A percentile compares a stretch with the other conserved stretches of the same genome.
These are phyloP conservation scores for Eremochloa ophiuroides DNA, from an alignment of 176 grass and related monocot genomes.

Conservation along the genomic window DNA sequence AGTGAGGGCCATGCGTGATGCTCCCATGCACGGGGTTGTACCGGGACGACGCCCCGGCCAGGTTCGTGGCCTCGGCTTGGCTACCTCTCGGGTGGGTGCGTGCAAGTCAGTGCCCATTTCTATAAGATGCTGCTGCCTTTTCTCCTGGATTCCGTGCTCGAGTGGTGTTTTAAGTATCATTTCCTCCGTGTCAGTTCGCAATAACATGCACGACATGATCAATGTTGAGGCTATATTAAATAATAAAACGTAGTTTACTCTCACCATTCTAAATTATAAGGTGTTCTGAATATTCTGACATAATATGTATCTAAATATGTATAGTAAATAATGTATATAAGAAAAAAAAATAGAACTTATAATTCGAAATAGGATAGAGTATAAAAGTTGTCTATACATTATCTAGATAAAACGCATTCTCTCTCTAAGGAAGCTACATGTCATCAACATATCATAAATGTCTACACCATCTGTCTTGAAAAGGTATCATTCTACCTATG, in stretches of 20 bases:
- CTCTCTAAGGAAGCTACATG: no score
- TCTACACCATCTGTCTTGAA: not conserved
- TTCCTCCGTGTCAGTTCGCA: not conserved
- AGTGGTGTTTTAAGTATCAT: not conserved
- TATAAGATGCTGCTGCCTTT: not conserved
- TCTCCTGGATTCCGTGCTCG: not conserved
- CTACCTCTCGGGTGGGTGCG: constrained; percentile 5
- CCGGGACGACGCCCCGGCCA: not conserved
- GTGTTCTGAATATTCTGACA: no score
- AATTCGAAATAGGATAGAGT: no score
- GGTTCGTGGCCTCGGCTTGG: constrained; percentile 11
- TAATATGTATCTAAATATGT: no score
- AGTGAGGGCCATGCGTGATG: not conserved
- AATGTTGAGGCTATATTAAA: not conserved
- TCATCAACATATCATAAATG: not conserved
- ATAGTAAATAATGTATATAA: no score
- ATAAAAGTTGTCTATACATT: not conserved
- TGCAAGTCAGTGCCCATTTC: not conserved
- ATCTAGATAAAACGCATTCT: no score
- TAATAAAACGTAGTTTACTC: not conserved
- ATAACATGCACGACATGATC: not conserved
- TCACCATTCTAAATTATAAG: no score
- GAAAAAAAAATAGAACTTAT: no score
- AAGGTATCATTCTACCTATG: not conserved
- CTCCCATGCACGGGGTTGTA: not conserved